Evolutionary conservation across 192 early-diverging fungal species (phyloP), one percentile per base, ranked within the genome.

Genomic region (Entophlyctis luteolus): DNA sequence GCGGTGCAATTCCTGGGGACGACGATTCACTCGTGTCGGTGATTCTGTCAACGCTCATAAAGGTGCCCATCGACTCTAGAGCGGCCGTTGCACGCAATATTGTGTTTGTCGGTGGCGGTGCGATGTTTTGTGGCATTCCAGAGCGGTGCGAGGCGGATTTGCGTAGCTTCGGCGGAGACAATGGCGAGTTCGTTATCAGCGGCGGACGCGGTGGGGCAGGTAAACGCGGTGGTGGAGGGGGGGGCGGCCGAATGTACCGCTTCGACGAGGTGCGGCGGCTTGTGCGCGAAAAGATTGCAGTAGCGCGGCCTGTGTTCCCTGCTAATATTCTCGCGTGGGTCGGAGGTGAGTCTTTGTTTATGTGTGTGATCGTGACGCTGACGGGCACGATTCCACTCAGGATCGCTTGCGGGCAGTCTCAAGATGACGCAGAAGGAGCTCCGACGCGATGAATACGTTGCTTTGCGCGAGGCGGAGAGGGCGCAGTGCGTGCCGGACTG

Each of bases 241-340:
- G 71, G 78, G 20, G 63, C 88, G 46, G 79, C 77, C 3, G 71
- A 77, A 28, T 79, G 75, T 27, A 76, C 84, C 23, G 77, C 68
- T 34, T 83, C 88, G 72, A 75, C 86, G 28, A 87, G 86, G 68
- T 2, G 48, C 54, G 33, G 63, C 72, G 36, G 59, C 56, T 25
- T 48, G 71, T 31, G 6, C 58, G 58, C 22, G 58, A 60, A 46
- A 36, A 45, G 8, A 35, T 20, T 45, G 20, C 12, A 5, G 58
- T 65, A 42, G 2, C 71, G 45, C 54, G 71, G 20, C 75, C 78
- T 25, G 81, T 90, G 1, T 93, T 93, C 75, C 74, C 75, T 53
- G 71, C 79, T 14, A 88, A 90, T 55, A 79, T 85, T n/a, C 77
- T 89, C 0, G 73, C 82, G 5, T 95, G 93, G 93, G 83, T 92